Evolutionary conservation across 495 filamentous ascomycete genomes (phyloP), one percentile per base, ranked within the genome.

Genomic region (Lophiotrema nucula): DNA sequence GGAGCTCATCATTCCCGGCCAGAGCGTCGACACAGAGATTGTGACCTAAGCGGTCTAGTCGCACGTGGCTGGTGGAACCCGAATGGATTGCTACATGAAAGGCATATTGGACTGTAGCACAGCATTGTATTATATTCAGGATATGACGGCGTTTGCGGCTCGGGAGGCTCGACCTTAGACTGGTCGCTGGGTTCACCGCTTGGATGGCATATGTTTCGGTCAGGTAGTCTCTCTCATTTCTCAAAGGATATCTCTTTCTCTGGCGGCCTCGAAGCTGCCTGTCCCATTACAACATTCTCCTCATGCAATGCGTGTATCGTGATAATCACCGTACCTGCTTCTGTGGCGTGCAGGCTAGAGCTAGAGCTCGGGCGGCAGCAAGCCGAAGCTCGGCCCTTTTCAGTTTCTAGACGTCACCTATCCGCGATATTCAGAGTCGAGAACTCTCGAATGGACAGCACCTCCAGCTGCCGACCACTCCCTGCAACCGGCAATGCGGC

Each of bases 1-100:
- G 73, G 89, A 96, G 69, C 70, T 95, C 54, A 85, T 96, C 55
- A 80, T 90, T 42, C 88, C 90, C 0, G 88, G 80, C 21, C 66
- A 58, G 45, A 22, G 57, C 3, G 39, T 43, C 10, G 58, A 56
- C 49, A 55, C 33, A 35, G 67, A 71, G 56, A 58, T 66, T 24
- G 28, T 53, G 4, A 64, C 58, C 12, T 68, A 47, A 27, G n/a
- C n/a, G n/a, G n/a, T n/a, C n/a, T 42, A 3, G 19, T 2, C n/a
- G 15, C 26, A 23, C n/a, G n/a, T n/a, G n/a, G n/a, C n/a, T n/a
- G n/a, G n/a, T n/a, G n/a, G n/a, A n/a, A n/a, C n/a, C n/a, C n/a
- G n/a, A n/a, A n/a, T n/a, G n/a, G n/a, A n/a, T n/a, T n/a, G n/a
- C n/a, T n/a, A n/a, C n/a, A n/a, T n/a, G n/a, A n/a, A n/a, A n/a